Percentiles rank a stretch among this genome's conserved stretches.
Conservation (phyloP, 106 monocot genomes). For the Hemerocallis citrina region DNA sequence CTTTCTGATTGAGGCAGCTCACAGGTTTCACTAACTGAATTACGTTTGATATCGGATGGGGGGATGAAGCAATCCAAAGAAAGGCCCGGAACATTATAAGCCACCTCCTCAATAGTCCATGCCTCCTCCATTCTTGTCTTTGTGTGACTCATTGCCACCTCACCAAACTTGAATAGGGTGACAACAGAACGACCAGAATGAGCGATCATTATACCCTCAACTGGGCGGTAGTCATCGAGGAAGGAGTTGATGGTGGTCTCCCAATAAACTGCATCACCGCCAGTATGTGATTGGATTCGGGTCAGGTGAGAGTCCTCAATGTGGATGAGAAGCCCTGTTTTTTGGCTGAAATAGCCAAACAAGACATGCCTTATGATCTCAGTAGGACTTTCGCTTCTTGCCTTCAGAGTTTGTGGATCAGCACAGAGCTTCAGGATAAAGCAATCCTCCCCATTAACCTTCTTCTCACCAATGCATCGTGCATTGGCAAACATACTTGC, state of each 20-base stretch:
- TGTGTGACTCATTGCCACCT: constrained; percentile 41
- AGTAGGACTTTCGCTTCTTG: constrained; percentile 44
- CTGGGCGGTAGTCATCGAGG: constrained; percentile 36
- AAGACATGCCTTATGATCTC: constrained; percentile 54
- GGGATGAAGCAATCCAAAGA: constrained; percentile 61
- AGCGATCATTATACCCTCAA: constrained; percentile 59
- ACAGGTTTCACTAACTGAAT: constrained; percentile 20
- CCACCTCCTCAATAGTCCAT: constrained; percentile 65
- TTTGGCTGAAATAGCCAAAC: constrained; percentile 62
- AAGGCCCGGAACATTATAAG: constrained; percentile 58
- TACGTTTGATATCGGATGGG: constrained; percentile 34
- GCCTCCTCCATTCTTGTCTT: constrained; percentile 57
- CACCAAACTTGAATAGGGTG: constrained; percentile 52
- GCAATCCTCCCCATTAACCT: constrained; percentile 46
- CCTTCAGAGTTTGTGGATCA: constrained; percentile 41
- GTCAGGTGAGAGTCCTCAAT: constrained; percentile 59
- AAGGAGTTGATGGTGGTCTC: constrained; percentile 56
- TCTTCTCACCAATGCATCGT: constrained; percentile 54
- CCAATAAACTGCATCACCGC: constrained; percentile 50
- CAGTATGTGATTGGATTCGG: constrained; percentile 28
- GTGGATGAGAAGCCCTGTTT: constrained; percentile 36
- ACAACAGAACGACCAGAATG: constrained; percentile 46
- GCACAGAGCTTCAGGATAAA: constrained; percentile 60
- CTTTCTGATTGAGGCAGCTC: constrained; percentile 28
- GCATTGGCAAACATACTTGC: constrained; percentile 46